These are phyloP conservation scores for Aspergillus ruber DNA, from an alignment of 2,329 filamentous ascomycete species.

Conservation along the genomic window DNA sequence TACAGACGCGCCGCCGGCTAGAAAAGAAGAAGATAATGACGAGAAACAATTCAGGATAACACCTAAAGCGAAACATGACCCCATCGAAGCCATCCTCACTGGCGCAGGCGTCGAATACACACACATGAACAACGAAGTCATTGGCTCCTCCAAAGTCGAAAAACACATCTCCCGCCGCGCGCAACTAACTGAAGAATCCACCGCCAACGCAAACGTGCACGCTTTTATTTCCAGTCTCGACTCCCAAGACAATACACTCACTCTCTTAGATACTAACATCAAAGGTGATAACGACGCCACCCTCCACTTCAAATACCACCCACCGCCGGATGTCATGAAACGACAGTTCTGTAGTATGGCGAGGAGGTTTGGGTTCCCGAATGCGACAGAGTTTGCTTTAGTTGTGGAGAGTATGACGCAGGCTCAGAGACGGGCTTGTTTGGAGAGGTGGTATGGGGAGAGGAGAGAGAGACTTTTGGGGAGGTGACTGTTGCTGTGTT, in stretches of 20 bases:
- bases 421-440: conserved; percentile 67
- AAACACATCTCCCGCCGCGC: conserved; percentile 73
- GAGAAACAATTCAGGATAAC: background rate
- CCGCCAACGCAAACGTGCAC: conserved; percentile 24
- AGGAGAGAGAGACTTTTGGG: conserved; percentile 47
- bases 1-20: conserved; percentile 8
- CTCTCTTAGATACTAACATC: conserved; percentile 3
- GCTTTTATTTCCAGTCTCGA: conserved; percentile 23
- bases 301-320: conserved; percentile 59
- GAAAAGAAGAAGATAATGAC: conserved; percentile 22
- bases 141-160: conserved; percentile 89
- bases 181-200: conserved; percentile 38
- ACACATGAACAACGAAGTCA: conserved; percentile 91
- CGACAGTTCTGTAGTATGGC: conserved; percentile 93
- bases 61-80: conserved; percentile 57
- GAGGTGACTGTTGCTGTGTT: background rate
- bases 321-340: conserved; percentile 64
- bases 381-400: conserved; percentile 76
- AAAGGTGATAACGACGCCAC: conserved; percentile 13
- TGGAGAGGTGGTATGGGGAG: conserved; percentile 72
- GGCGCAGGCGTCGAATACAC: conserved; percentile 89
- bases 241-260: conserved; percentile 9
- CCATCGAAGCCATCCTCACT: conserved; percentile 81
- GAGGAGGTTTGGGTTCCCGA: conserved; percentile 65
- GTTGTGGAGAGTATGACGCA: conserved; percentile 88